Evolutionary conservation across 306 rosid species (phyloP), one percentile per base, ranked within the genome.

Genomic region (Morella rubra): DNA sequence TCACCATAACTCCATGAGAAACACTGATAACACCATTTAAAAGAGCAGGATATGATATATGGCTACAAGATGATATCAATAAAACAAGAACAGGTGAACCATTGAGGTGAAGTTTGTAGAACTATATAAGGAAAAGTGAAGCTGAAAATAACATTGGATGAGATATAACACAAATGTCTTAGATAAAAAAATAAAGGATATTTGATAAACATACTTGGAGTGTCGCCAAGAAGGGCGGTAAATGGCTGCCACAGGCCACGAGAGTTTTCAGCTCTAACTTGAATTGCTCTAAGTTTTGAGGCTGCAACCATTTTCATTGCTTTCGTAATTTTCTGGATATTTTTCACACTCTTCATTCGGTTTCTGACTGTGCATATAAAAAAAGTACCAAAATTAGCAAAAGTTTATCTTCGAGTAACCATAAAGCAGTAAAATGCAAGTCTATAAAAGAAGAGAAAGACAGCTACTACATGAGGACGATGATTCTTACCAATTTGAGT

Each of bases 221-320:
- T 83, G 83, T 95, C 99, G 20, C 99, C 96, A 44, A 92, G 88
- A 85, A 95, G 99, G 12, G 99, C 99, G 5, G 97, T 89, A 54
- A 92, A 95, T 45, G 99, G 99, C 83, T 95, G 98, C 99, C 99
- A 95, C 40, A 95, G 76, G 62, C 99, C 98, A 74, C 98, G 97
- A 0, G 99, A 95, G 47, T 92, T 92, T 85, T 95, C 98, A 78
- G 99, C 79, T 81, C 82, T 87, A 62, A 84, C 76, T 83, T 95
- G 99, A 83, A 95, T 87, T 41, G 96, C 99, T 11, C 98, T 79
- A 11, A 95, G 89, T 86, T 92, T 95, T 19, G 99, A 95, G 5
- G 99, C 99, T 75, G 99, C 99, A 88, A 95, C 99, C 99, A 95
- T 95, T 80, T 95, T 95, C 99, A 95, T 95, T 16, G 99, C 99